phyloP scores from a whole-genome alignment of 1,139 yeast species.

The Yamadazyma triangularis region DNA sequence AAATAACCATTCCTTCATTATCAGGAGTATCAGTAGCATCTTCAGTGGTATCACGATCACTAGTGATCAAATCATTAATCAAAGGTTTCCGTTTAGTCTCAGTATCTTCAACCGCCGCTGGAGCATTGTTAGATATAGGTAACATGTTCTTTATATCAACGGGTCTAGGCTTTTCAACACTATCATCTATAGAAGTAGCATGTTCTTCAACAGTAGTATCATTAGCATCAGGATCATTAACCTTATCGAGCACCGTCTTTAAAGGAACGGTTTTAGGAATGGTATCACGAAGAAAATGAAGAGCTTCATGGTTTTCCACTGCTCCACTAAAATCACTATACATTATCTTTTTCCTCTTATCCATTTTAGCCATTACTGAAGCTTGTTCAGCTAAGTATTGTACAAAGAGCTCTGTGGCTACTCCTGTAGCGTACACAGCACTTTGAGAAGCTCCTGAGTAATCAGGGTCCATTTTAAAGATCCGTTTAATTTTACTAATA shows the following conservation, averaged over 20 bases:
- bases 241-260: conserved; percentile 45
- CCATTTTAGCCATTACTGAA: conserved; percentile 60
- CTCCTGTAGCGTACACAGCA: conserved; percentile 79
- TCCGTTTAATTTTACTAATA: conserved; percentile 73
- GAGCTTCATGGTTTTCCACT: conserved; percentile 60
- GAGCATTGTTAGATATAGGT: conserved; percentile 9
- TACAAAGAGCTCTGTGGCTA: conserved; percentile 83
- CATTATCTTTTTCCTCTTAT: conserved; percentile 63
- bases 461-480: conserved; percentile 84
- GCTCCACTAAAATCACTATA: conserved; percentile 77
- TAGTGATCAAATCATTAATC: conserved; percentile 26
- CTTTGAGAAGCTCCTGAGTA: conserved; percentile 70
- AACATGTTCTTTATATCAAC: conserved; percentile 13
- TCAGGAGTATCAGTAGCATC: conserved; percentile 15
- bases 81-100: conserved; percentile 26
- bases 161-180: conserved; percentile 3
- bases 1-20: conserved; percentile 16
- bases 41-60: conserved; percentile 7
- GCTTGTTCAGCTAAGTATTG: conserved; percentile 82
- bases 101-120: too few relatives aligned
- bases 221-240: conserved; percentile 16
- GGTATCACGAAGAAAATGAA: conserved; percentile 64
- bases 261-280: conserved; percentile 61
- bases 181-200: conserved; percentile 2
- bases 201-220: conserved; percentile 5